Evolutionary conservation across 306 rosid species (phyloP), one percentile per base, ranked within the genome.

Genomic region (Senna tora): DNA sequence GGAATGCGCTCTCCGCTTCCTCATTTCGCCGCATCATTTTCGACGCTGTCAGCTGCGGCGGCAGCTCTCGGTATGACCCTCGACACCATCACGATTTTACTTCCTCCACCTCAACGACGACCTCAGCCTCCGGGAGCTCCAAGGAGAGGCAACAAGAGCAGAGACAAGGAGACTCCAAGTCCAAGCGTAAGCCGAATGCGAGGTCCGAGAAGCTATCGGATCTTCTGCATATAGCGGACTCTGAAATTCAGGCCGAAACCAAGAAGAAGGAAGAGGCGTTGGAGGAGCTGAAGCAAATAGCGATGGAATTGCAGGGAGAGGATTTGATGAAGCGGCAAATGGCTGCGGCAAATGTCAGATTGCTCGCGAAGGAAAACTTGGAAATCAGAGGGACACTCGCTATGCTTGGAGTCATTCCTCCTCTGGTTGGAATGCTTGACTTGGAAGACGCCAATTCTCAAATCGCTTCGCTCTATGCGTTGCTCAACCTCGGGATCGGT

Each of bases 401-500:
- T 0, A 85, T 95, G 92, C 90, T 95, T 5, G 99, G 99, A 65
- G 97, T 79, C 13, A 95, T 95, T 64, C 96, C 97, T 46, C 96
- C 96, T 20, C 86, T 95, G 0, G 96, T 88, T 56, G 87, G 84
- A 85, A 86, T 95, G 97, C 88, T 95, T 51, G 95, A 91, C 65
- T 66, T 65, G 17, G 84, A 72, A 30, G 84, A 91, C 66, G 51
- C 77, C 30, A 82, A 76, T 30, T 79, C 96, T 62, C 96, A 83
- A 84, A 82, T 91, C 80, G 87, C 93, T 47, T 77, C 99, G 14
- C 97, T 95, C 60, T 95, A 95, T 34, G 96, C 97, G 7, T 62
- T 95, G 63, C 99, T 95, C 83, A 95, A 91, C 73, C 93, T 95
- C 32, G 99, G 87, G 58, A 89, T 95, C 81, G 96, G 96, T 80